Evolutionary conservation across 1,139 yeast species (phyloP).

Genomic region (Taphrina populina): DNA sequence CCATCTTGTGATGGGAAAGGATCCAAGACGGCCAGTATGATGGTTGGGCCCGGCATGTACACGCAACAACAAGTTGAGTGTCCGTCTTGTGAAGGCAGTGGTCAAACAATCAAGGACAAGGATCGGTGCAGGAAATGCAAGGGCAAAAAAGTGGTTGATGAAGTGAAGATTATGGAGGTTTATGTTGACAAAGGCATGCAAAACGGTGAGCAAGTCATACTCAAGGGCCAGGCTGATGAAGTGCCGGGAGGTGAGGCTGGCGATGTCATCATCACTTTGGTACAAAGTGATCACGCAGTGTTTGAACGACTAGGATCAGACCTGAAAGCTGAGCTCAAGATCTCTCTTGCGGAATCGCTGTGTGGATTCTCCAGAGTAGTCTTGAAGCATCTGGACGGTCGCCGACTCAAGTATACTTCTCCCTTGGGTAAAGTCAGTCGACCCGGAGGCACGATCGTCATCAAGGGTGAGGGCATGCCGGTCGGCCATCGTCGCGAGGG

Average conservation of each 20-base stretch:
- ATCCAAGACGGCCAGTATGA: constrained; percentile 50
- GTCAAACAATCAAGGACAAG: constrained; percentile 55
- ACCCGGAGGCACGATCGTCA: constrained; percentile 70
- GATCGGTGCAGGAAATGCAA: constrained; percentile 77
- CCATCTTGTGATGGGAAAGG: constrained; percentile 75
- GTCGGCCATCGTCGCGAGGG: constrained; percentile 47
- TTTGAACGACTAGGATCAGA: constrained; percentile 66
- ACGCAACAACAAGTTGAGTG: constrained; percentile 66
- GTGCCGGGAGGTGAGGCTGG: constrained; percentile 74
- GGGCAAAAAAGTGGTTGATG: constrained; percentile 64
- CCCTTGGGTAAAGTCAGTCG: constrained; percentile 63
- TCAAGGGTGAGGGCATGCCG: constrained; percentile 88
- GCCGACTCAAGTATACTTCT: constrained; percentile 65
- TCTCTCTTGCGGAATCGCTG: constrained; percentile 76
- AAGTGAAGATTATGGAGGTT: constrained; percentile 73
- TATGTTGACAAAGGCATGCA: constrained; percentile 71
- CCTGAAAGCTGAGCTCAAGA: constrained; percentile 57
- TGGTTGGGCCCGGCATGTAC: constrained; percentile 76
- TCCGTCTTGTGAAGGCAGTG: constrained; percentile 69
- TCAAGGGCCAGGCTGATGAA: constrained; percentile 75
- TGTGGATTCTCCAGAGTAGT: constrained; percentile 70
- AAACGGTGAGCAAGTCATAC: constrained; percentile 59
- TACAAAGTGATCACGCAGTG: constrained; percentile 51
- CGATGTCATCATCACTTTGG: constrained; percentile 65
- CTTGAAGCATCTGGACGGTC: constrained; percentile 76